Conservation (phyloP, 768 basidiomycete genomes). For the Suillus brevipes region DNA sequence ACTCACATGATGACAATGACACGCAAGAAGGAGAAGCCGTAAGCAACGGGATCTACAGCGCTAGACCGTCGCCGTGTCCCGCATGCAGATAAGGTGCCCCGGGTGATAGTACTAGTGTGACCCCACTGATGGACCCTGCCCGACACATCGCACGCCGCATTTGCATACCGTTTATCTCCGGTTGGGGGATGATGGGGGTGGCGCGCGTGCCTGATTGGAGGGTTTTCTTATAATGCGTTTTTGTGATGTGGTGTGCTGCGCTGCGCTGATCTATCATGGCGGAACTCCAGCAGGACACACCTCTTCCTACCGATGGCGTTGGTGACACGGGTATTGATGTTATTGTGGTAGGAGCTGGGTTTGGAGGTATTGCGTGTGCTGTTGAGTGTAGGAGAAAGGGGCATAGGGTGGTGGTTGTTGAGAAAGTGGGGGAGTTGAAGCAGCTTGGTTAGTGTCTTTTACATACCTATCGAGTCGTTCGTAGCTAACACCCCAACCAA, state of each 20-base stretch:
- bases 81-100: no score
- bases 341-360: conserved; percentile 26
- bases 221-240: background rate
- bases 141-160: no score
- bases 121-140: no score
- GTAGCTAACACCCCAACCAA: conserved; percentile 14
- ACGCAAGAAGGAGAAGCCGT: no score
- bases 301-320: background rate
- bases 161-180: background rate
- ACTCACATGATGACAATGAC: background rate
- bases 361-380: conserved; percentile 29
- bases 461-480: background rate
- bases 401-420: conserved; percentile 23
- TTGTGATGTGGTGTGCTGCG: no score
- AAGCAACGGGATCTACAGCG: no score
- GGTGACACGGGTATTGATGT: conserved; percentile 16
- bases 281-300: background rate
- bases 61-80: no score
- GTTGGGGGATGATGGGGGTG: no score
- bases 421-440: conserved; percentile 19
- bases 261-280: background rate
- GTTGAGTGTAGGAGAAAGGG: conserved; percentile 27
- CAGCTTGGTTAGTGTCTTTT: conserved; percentile 16
- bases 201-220: no score
- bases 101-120: background rate